Percentiles rank a stretch among this genome's conserved stretches.
phyloP scores from a whole-genome alignment of 768 basidiomycete species.

The Amanita rubescens region DNA sequence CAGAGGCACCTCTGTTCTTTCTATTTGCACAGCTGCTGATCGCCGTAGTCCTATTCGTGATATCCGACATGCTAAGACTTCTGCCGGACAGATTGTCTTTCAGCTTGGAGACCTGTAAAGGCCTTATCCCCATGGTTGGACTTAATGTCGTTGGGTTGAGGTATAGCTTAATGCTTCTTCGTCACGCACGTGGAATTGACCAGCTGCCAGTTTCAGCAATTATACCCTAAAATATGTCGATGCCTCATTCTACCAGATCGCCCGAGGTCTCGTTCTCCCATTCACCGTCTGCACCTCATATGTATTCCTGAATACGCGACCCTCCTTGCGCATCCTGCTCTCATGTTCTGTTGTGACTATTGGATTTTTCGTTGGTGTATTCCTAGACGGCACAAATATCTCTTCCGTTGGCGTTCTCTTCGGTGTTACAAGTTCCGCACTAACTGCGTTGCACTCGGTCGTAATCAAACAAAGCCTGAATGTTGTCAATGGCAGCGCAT shows the following conservation, averaged over 20 bases:
- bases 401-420: constrained; percentile 64
- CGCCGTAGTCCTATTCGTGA: constrained; percentile 67
- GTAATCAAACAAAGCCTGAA: constrained; percentile 85
- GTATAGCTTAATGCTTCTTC: constrained; percentile 27
- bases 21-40: constrained; percentile 74
- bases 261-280: constrained; percentile 87
- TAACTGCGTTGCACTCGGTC: constrained; percentile 86
- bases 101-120: constrained; percentile 58
- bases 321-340: constrained; percentile 65
- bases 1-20: constrained; percentile 79
- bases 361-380: constrained; percentile 89
- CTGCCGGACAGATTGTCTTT: constrained; percentile 62
- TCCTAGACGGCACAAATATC: constrained; percentile 62
- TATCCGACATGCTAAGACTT: constrained; percentile 53
- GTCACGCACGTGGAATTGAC: not conserved
- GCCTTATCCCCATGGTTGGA: constrained; percentile 65
- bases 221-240: constrained; percentile 92
- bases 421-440: constrained; percentile 78
- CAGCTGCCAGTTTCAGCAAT: constrained; percentile 65
- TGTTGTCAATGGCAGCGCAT: constrained; percentile 76
- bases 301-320: constrained; percentile 65
- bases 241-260: constrained; percentile 93
- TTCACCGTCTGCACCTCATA: constrained; percentile 89
- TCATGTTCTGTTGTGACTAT: constrained; percentile 78
- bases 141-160: constrained; percentile 81